Evolutionary conservation across 2,329 filamentous ascomycete species (phyloP), one percentile per base, ranked within the genome.

Genomic region (Exophiala aquamarina): DNA sequence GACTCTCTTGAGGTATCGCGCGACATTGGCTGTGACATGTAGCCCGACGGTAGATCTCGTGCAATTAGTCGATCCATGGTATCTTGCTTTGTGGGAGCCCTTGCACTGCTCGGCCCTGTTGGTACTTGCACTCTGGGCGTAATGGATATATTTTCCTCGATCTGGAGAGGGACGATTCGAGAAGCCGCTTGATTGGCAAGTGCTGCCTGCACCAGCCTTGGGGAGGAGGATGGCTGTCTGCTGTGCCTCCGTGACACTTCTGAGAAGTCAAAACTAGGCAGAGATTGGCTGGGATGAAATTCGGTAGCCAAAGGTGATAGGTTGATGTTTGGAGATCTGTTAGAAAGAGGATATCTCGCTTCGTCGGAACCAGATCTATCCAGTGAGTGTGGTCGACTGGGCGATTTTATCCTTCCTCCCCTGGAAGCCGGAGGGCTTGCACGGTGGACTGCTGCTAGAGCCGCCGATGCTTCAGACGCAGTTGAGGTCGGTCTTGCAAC

Each of bases 371-470:
- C 23, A 13, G 48, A 42, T 33, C 49, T 52, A 13, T 34, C 44
- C 32, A 23, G 15, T 21, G 34, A 39, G 26, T 47, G 49, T 15
- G 35, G 39, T 26, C 49, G 45, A 29, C 38, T 54, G 15, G 42
- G 34, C 11, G 43, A 42, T 32, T 50, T 54, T 19, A 59, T 32
- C n/a, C 31, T 65, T 57, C 59, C 50, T 51, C 46, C 35, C 35
- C 54, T 57, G 15, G 59, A 48, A 23, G 61, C 56, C 3, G 65
- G 58, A n/a, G 64, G 63, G 42, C 64, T 71, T 4, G 59, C 59
- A 26, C 62, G 60, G 34, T 70, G 68, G 13, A 72, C 63, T 1
- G 68, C 63, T 4, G 65, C 59, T 4, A 74, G 56, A 11, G 66
- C 63, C 45, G 63, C 62, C 21, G 68, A 65, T 3, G 70, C 71